Percentiles rank a stretch among this genome's conserved stretches.
These are phyloP conservation scores for Tuber melanosporum DNA, from an alignment of 495 filamentous ascomycete species.

Conservation along the genomic window DNA sequence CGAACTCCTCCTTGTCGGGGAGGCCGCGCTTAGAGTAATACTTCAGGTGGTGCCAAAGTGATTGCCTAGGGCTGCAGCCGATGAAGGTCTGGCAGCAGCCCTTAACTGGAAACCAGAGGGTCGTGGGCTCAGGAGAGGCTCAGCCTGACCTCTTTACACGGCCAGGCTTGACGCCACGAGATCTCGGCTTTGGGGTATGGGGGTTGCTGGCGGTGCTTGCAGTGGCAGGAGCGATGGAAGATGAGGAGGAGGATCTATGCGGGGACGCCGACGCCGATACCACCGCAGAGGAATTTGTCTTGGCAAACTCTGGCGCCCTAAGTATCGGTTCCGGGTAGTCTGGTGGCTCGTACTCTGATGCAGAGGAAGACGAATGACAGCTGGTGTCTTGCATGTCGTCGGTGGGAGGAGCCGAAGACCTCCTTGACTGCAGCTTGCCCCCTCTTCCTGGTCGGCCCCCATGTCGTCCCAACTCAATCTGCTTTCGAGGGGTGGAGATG, in stretches of 20 bases:
- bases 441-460: not conserved
- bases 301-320: not conserved
- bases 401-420: not conserved
- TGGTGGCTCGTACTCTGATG: conserved; percentile 34
- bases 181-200: conserved; percentile 21
- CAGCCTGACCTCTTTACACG: conserved; percentile 33
- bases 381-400: conserved; percentile 18
- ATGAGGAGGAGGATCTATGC: conserved; percentile 17
- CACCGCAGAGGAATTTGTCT: not conserved
- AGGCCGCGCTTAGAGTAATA: conserved; percentile 41
- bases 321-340: conserved; percentile 1
- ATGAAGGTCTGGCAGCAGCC: conserved; percentile 41
- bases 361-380: conserved; percentile 34
- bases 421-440: not conserved
- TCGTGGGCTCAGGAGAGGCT: conserved; percentile 23
- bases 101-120: conserved; percentile 38
- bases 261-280: not conserved
- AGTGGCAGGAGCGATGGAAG: not conserved
- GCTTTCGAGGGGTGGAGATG: not conserved
- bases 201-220: not conserved
- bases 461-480: not conserved
- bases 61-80: conserved; percentile 39
- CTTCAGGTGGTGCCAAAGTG: conserved; percentile 39
- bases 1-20: conserved; percentile 38
- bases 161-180: conserved; percentile 27